Evolutionary conservation across 108 stramenopile species (phyloP).

Genomic region (Nitzschia putrida): DNA sequence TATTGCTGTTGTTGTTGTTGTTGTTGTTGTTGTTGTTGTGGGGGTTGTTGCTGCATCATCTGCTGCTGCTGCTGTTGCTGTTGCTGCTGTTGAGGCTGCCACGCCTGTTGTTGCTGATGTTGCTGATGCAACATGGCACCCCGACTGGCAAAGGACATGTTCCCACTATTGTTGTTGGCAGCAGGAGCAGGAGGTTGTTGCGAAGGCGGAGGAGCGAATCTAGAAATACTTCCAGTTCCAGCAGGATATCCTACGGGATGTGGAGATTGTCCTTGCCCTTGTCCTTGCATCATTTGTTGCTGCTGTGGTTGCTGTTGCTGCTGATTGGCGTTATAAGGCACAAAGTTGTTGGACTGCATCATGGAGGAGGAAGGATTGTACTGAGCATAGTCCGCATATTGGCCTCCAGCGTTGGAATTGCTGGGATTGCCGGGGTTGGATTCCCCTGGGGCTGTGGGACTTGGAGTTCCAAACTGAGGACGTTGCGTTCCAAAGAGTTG

Average conservation of each 20-base stretch:
- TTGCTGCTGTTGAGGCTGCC: constrained; percentile 7
- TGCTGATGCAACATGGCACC: not conserved
- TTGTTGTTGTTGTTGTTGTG: not conserved
- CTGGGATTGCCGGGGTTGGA: not conserved
- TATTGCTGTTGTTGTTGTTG: not conserved
- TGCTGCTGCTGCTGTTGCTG: constrained; percentile 33
- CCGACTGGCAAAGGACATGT: constrained; percentile 9
- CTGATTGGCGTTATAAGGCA: constrained; percentile 1
- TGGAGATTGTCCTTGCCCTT: constrained; percentile 11
- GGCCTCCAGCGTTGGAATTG: not conserved
- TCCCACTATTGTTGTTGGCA: constrained; percentile 3
- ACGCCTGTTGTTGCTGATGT: not conserved
- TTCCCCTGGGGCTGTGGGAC: not conserved
- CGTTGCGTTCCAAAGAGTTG: constrained; percentile 6
- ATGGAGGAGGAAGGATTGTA: not conserved
- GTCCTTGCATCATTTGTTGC: constrained; percentile 5
- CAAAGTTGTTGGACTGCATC: not conserved
- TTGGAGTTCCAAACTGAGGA: constrained; percentile 10
- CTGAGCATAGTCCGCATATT: too few relatives aligned
- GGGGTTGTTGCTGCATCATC: too few relatives aligned
- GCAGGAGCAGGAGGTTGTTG: constrained; percentile 1
- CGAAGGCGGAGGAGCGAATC: constrained; percentile 26
- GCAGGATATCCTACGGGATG: constrained; percentile 18
- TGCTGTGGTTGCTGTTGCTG: constrained; percentile 31
- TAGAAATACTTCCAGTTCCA: constrained; percentile 37